Percentiles rank a stretch among this genome's conserved stretches.
Evolutionary conservation across 2,329 filamentous ascomycete genomes (phyloP).

Genomic region (Aureobasidium mangrovei): DNA sequence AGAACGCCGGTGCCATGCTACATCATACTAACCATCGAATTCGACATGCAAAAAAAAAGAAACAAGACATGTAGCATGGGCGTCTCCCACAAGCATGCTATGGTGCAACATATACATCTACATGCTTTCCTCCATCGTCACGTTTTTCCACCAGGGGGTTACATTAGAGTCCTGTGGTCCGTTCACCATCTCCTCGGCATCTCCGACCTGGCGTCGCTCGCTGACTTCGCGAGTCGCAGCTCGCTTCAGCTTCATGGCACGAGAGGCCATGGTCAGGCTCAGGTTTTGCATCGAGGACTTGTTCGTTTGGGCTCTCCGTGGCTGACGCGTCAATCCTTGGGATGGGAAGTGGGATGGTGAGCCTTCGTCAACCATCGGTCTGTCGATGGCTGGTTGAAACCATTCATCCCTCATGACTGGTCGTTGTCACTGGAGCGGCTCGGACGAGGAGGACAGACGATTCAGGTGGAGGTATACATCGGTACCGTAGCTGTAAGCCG

Average conservation of each 20-base stretch:
- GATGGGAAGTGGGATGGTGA: constrained; percentile 26
- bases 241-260: constrained; percentile 55
- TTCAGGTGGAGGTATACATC: constrained; percentile 98
- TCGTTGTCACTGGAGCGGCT: constrained; percentile 89
- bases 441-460: constrained; percentile 85
- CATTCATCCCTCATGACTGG: constrained; percentile 75
- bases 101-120: constrained; percentile 17
- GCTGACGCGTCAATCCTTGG: constrained; percentile 42
- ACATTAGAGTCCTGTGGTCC: constrained; percentile 19
- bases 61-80: neutral
- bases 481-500: constrained; percentile 69
- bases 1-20: constrained; percentile 6
- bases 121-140: constrained; percentile 42
- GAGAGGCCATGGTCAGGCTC: constrained; percentile 32
- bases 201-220: constrained; percentile 82
- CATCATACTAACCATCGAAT: neutral
- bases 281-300: constrained; percentile 39
- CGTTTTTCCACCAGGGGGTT: constrained; percentile 39
- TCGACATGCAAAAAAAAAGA: neutral
- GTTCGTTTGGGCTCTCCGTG: constrained; percentile 17
- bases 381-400: constrained; percentile 27
- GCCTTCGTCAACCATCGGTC: constrained; percentile 24
- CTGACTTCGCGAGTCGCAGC: constrained; percentile 63
- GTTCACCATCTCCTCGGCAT: constrained; percentile 70
- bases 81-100: neutral